A percentile compares a stretch with the other conserved stretches of the same genome.
Conservation (phyloP, 805 yeast species). For the Cyberlindnera mrakii region DNA sequence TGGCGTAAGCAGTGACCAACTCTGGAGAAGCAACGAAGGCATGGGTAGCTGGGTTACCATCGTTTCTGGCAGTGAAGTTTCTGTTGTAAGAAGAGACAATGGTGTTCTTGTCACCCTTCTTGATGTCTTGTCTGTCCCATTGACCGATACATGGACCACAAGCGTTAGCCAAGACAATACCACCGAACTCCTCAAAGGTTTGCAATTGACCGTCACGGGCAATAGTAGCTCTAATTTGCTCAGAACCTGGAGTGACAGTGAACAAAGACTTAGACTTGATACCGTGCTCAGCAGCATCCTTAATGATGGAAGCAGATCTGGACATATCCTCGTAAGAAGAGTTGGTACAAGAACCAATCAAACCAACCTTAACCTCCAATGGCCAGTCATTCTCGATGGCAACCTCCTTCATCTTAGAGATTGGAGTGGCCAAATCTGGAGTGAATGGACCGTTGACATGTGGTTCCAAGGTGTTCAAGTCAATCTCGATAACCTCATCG, state of each 20-base stretch:
- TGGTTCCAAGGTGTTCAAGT: slow-evolving; percentile 86
- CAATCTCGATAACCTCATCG: slow-evolving; percentile 88
- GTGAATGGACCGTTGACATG: slow-evolving; percentile 98
- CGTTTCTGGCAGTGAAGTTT: slow-evolving; percentile 96
- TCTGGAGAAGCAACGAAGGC: slow-evolving; percentile 97
- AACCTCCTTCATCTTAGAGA: slow-evolving; percentile 78
- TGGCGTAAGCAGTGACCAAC: slow-evolving; percentile 90
- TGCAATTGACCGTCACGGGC: slow-evolving; percentile 91
- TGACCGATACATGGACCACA: slow-evolving; percentile 99
- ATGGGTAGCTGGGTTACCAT: slow-evolving; percentile 96
- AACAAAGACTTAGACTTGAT: slow-evolving; percentile 86
- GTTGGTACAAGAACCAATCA: slow-evolving; percentile 98
- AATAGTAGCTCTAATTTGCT: slow-evolving; percentile 96
- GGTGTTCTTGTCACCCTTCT: slow-evolving; percentile 93
- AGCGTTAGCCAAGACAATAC: slow-evolving; percentile 92
- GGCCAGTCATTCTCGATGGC: slow-evolving; percentile 92
- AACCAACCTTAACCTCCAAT: slow-evolving; percentile 82
- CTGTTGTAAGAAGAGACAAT: slow-evolving; percentile 97
- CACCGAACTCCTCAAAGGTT: slow-evolving; percentile 88
- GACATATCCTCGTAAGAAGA: slow-evolving; percentile 98
- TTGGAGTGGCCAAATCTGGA: slow-evolving; percentile 95
- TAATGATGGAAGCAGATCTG: slow-evolving; percentile 88
- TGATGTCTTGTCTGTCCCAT: slow-evolving; percentile 93
- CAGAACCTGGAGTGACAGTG: slow-evolving; percentile 97
- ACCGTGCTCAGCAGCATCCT: slow-evolving; percentile 87